Evolutionary conservation across 2,329 filamentous ascomycete genomes (phyloP).

Genomic region (Moelleriella libera): DNA sequence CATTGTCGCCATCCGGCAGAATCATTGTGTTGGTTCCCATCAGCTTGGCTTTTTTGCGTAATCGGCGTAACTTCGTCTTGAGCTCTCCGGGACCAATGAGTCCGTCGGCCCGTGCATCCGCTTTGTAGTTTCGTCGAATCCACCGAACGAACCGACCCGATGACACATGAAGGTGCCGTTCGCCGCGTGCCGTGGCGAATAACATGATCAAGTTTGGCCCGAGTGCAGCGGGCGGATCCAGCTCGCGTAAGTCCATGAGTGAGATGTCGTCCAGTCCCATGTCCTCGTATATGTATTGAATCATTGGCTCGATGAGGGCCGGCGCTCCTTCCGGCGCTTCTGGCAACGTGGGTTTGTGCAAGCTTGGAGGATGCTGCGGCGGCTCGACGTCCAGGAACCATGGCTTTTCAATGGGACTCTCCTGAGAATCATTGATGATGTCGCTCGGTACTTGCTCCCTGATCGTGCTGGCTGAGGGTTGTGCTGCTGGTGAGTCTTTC

Average conservation of each 20-base stretch:
- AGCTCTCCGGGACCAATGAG: conserved; percentile 81
- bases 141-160: conserved; percentile 83
- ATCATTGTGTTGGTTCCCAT: conserved; percentile 58
- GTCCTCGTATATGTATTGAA: conserved; percentile 69
- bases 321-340: conserved; percentile 55
- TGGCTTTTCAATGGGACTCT: too few relatives aligned
- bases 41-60: conserved; percentile 69
- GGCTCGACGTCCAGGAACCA: conserved; percentile 79
- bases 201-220: conserved; percentile 87
- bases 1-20: conserved; percentile 58
- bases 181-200: conserved; percentile 77
- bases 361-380: conserved; percentile 33
- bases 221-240: conserved; percentile 78
- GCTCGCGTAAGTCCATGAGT: conserved; percentile 66
- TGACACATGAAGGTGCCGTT: conserved; percentile 84
- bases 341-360: conserved; percentile 33
- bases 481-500: too few relatives aligned
- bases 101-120: conserved; percentile 72
- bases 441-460: too few relatives aligned
- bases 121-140: conserved; percentile 57
- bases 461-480: too few relatives aligned
- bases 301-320: conserved; percentile 52
- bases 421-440: too few relatives aligned
- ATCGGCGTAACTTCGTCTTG: conserved; percentile 70
- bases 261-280: conserved; percentile 73